These are phyloP conservation scores for Phytopythium vexans DNA, from an alignment of 352 stramenopile genomes.

Conservation along the genomic window DNA sequence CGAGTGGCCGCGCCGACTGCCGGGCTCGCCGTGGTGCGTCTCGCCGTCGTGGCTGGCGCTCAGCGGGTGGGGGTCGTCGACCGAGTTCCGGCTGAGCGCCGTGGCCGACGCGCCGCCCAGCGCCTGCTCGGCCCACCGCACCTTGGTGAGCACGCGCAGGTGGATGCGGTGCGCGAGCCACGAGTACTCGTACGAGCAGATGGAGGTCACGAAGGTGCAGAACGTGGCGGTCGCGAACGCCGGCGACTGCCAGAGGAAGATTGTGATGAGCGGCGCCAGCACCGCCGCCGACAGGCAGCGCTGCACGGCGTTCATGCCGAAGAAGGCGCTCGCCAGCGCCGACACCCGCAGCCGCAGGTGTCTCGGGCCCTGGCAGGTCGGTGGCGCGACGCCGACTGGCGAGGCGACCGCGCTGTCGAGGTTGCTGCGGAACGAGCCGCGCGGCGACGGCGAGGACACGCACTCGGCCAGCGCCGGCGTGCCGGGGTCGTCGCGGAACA, in stretches of 20 bases:
- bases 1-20: conserved; percentile 5
- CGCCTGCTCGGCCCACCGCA: conserved; percentile 19
- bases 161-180: conserved; percentile 72
- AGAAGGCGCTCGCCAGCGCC: not conserved
- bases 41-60: not conserved
- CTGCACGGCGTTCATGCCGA: conserved; percentile 45
- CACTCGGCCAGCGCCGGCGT: conserved; percentile 8
- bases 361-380: too few relatives aligned
- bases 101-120: conserved; percentile 3
- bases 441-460: conserved; percentile 9
- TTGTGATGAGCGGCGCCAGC: conserved; percentile 57
- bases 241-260: conserved; percentile 64
- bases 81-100: too few relatives aligned
- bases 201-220: conserved; percentile 53
- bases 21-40: not conserved
- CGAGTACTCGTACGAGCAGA: conserved; percentile 71
- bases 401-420: conserved; percentile 14
- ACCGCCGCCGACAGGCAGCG: conserved; percentile 54
- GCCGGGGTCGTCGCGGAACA: conserved; percentile 11
- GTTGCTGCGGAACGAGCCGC: conserved; percentile 25
- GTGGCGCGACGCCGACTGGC: too few relatives aligned
- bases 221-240: conserved; percentile 64
- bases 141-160: conserved; percentile 36
- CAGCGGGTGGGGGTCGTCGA: too few relatives aligned
- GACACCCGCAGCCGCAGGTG: conserved; percentile 1